Percentiles rank a stretch among this genome's conserved stretches.
phyloP scores from a whole-genome alignment of 2,329 filamentous ascomycete species.

The Trichophyton benhamiae region DNA sequence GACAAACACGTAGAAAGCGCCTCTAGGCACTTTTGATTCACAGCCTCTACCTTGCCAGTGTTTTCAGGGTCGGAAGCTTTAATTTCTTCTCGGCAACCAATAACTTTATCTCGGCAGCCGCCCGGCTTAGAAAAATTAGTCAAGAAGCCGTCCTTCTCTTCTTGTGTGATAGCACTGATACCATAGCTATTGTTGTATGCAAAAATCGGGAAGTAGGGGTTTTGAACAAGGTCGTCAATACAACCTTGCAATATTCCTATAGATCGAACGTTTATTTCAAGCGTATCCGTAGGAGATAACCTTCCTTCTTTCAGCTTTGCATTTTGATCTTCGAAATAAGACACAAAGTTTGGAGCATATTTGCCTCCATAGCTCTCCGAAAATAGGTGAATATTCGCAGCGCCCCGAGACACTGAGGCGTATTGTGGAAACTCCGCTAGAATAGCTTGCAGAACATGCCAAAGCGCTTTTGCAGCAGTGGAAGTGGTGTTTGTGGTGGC shows the following conservation, averaged over 20 bases:
- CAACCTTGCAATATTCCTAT: conserved; percentile 33
- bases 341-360: conserved; percentile 18
- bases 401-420: not conserved
- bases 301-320: not conserved
- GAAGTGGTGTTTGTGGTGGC: conserved; percentile 23
- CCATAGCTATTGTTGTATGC: conserved; percentile 42
- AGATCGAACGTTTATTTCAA: conserved; percentile 26
- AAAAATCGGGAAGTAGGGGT: conserved; percentile 34
- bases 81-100: conserved; percentile 29
- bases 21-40: not conserved
- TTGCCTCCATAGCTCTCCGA: conserved; percentile 37
- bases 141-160: conserved; percentile 28
- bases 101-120: conserved; percentile 39
- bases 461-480: not conserved
- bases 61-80: not conserved
- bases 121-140: conserved; percentile 26
- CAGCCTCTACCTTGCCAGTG: not conserved
- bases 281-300: not conserved
- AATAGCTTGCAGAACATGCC: conserved; percentile 38
- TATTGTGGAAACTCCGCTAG: conserved; percentile 45
- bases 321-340: conserved; percentile 1
- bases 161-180: conserved; percentile 34
- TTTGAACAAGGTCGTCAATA: conserved; percentile 31
- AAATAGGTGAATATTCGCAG: conserved; percentile 17
- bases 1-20: not conserved